A percentile compares a stretch with the other conserved stretches of the same genome.
phyloP scores from a whole-genome alignment of 1,284 basidiomycete genomes.

The Boletellus dicymbophilus region DNA sequence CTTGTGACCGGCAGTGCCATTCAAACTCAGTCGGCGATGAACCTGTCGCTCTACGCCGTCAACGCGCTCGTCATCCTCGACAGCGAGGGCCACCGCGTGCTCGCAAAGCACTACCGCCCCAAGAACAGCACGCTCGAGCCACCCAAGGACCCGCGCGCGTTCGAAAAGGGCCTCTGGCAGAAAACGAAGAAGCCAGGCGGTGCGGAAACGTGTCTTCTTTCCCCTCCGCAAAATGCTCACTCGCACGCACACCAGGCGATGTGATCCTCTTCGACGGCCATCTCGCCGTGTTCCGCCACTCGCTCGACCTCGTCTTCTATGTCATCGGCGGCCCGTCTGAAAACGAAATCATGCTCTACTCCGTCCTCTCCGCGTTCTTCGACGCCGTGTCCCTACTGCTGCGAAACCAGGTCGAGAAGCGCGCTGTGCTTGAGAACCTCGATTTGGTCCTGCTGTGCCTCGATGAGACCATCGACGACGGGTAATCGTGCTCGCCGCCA shows the following conservation, averaged over 20 bases:
- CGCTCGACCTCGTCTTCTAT: conserved; percentile 95
- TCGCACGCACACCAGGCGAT: conserved; percentile 62
- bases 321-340: conserved; percentile 88
- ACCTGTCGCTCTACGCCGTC: conserved; percentile 86
- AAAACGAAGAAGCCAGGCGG: conserved; percentile 94
- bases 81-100: conserved; percentile 90
- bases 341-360: conserved; percentile 96
- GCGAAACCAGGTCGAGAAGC: conserved; percentile 93
- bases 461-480: conserved; percentile 98
- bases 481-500: conserved; percentile 57
- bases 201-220: conserved; percentile 40
- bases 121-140: conserved; percentile 64
- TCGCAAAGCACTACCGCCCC: conserved; percentile 93
- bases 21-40: conserved; percentile 42
- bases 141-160: conserved; percentile 92
- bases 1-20: not conserved
- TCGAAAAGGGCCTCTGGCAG: conserved; percentile 94
- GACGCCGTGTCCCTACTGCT: conserved; percentile 89
- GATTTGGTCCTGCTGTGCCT: conserved; percentile 92
- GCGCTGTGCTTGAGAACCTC: conserved; percentile 92
- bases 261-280: conserved; percentile 93
- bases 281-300: conserved; percentile 92
- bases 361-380: conserved; percentile 81
- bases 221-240: conserved; percentile 2
- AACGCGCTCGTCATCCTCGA: conserved; percentile 92